phyloP scores from a whole-genome alignment of 2,329 filamentous ascomycete species.

The Drechslerella coelobrocha region DNA sequence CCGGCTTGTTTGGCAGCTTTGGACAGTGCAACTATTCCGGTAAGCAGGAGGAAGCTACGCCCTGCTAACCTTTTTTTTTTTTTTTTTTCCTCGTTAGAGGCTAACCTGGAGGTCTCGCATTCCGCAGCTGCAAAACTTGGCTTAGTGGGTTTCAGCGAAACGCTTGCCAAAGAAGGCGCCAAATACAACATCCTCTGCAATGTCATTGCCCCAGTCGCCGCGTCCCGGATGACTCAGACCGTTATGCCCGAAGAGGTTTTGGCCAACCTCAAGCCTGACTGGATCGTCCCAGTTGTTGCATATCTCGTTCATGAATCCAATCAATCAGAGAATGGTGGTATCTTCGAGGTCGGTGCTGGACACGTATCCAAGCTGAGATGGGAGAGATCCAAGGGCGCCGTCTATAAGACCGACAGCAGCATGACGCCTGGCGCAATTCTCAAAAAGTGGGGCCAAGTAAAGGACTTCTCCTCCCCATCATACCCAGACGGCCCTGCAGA shows the following conservation, averaged over 20 bases:
- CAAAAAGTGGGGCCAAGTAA: conserved; percentile 86
- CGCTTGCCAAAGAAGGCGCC: conserved; percentile 91
- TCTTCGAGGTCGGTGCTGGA: conserved; percentile 93
- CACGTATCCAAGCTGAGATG: conserved; percentile 92
- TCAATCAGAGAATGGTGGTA: conserved; percentile 79
- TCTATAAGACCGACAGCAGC: conserved; percentile 85
- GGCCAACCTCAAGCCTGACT: conserved; percentile 84
- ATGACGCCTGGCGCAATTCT: conserved; percentile 88
- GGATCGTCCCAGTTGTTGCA: conserved; percentile 92
- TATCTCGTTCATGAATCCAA: conserved; percentile 86
- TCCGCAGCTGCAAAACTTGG: conserved; percentile 81
- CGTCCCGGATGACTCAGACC: conserved; percentile 92
- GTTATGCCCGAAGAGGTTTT: conserved; percentile 94
- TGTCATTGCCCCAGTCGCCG: conserved; percentile 92
- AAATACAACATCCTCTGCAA: conserved; percentile 99
- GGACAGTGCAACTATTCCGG: conserved; percentile 94
- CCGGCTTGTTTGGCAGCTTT: conserved; percentile 93
- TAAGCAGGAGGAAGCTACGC: conserved; percentile 57
- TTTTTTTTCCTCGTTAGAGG: too few species aligned
- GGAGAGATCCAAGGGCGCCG: conserved; percentile 87
- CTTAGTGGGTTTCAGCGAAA: conserved; percentile 96
- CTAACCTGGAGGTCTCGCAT: conserved; percentile 48
- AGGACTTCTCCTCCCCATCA: conserved; percentile 82
- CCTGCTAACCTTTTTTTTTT: neutral
- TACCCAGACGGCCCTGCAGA: conserved; percentile 86